These are phyloP conservation scores for Aspergillus steynii DNA, from an alignment of 495 filamentous ascomycete species.

Conservation along the genomic window DNA sequence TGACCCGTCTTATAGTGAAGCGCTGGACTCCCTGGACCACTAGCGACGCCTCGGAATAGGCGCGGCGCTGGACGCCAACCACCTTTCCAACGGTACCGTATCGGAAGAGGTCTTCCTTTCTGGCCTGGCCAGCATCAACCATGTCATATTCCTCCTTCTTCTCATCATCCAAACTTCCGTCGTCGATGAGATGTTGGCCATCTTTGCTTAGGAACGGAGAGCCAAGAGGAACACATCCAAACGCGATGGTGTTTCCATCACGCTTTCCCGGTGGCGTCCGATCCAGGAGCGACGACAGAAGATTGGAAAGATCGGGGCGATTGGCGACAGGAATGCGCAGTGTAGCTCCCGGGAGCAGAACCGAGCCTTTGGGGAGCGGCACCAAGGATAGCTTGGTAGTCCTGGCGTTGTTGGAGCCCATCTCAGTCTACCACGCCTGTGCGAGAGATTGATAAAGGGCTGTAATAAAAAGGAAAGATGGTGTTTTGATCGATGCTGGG, in stretches of 20 bases:
- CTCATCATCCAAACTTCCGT: conserved; percentile 40
- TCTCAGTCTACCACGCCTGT: conserved; percentile 22
- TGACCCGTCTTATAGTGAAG: conserved; percentile 71
- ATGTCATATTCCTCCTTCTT: conserved; percentile 40
- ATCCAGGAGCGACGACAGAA: conserved; percentile 75
- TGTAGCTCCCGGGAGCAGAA: conserved; percentile 79
- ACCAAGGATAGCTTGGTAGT: conserved; percentile 68
- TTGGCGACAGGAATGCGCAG: conserved; percentile 73
- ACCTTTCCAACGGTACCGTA: conserved; percentile 82
- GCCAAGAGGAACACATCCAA: conserved; percentile 79
- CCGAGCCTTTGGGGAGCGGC: conserved; percentile 68
- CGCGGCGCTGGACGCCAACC: conserved; percentile 75
- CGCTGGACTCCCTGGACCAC: conserved; percentile 83
- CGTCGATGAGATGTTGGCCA: conserved; percentile 68
- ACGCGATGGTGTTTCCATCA: conserved; percentile 64
- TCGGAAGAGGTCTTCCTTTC: conserved; percentile 70
- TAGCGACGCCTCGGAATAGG: conserved; percentile 74
- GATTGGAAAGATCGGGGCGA: conserved; percentile 78
- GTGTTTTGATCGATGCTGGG: background rate
- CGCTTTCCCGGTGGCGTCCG: conserved; percentile 62
- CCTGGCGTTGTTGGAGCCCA: conserved; percentile 46
- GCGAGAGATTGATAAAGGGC: background rate
- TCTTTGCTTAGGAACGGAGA: conserved; percentile 67
- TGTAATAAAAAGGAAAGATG: conserved; percentile 12
- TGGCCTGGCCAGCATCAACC: conserved; percentile 58